Evolutionary conservation across 2,329 filamentous ascomycete genomes (phyloP).

Genomic region (Didymella keratinophila): DNA sequence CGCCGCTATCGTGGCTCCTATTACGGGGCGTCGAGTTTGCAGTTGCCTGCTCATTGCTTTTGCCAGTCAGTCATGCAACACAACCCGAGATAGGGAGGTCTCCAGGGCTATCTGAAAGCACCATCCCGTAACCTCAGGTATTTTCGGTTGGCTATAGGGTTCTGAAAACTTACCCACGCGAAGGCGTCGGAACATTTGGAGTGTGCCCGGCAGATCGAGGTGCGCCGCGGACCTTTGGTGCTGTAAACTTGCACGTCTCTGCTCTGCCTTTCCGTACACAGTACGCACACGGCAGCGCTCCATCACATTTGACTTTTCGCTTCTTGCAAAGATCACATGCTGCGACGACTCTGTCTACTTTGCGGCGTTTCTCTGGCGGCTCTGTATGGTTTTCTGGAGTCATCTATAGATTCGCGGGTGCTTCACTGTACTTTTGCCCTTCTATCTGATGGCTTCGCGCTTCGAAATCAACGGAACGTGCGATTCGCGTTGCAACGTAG

Average conservation of each 20-base stretch:
- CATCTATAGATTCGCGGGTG: neutral
- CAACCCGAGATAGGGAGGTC: neutral
- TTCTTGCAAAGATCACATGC: constrained; percentile 44
- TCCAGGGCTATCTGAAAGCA: neutral
- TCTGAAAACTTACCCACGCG: constrained; percentile 3
- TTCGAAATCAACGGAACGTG: neutral
- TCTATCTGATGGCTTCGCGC: neutral
- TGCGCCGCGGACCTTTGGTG: constrained; percentile 45
- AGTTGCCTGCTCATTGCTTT: constrained; percentile 14
- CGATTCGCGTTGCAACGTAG: neutral
- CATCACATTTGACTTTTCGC: constrained; percentile 60
- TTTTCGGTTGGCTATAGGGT: neutral
- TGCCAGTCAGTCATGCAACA: neutral
- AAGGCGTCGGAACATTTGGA: constrained; percentile 24
- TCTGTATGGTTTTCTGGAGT: neutral
- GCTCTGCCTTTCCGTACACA: constrained; percentile 54
- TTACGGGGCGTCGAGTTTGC: constrained; percentile 8
- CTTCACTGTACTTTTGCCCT: neutral
- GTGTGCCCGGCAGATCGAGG: constrained; percentile 45
- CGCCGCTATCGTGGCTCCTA: constrained; percentile 16
- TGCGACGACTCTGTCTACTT: constrained; percentile 38
- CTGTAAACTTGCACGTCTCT: constrained; percentile 53
- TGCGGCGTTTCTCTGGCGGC: constrained; percentile 33
- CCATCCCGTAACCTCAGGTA: neutral
- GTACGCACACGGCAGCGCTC: constrained; percentile 60